Evolutionary conservation across 495 filamentous ascomycete species (phyloP), one percentile per base, ranked within the genome.

Genomic region (Penicillium cinerascens): DNA sequence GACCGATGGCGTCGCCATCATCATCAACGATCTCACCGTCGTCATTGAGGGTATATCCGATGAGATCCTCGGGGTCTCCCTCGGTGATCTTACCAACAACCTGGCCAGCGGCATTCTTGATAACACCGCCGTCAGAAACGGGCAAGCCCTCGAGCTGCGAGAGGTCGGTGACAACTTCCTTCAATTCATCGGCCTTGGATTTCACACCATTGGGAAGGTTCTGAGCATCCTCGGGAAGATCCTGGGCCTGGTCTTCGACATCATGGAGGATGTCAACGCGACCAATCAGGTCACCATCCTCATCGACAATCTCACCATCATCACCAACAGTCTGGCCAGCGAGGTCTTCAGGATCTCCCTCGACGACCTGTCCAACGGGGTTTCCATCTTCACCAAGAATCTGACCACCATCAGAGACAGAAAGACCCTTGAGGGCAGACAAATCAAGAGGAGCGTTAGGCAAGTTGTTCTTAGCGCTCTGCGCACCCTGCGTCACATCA

Each of bases 391-490:
- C 50, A 17, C 74, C 74, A 13, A 71, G 57, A 22, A 73, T 61
- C 23, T 74, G 58, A 9, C 72, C 77, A 15, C 61, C 73, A 23
- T 78, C 71, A 8, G 66, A 65, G 55, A 95, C 81, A 48, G 77
- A 80, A 61, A 82, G 83, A 58, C 81, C 82, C 49, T 84, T 85
- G 37, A 93, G 72, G n/a, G 81, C 66, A 0, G 86, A 85, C 37
- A 87, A 76, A 60, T 91, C 84, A 11, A 73, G 54, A 0, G 68
- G 69, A 11, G 66, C 45, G 10, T 11, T 49, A 15, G 62, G 49
- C 20, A 61, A 39, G 37, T 49, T 63, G 3, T 72, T 63, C 9
- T 60, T 58, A 2, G 60, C 66, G 17, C 63, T 63, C 43, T 77
- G 61, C 1, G 53, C 56, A 13, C 54, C 60, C 9, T 59, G 33